A percentile compares a stretch with the other conserved stretches of the same genome.
Evolutionary conservation across 495 filamentous ascomycete genomes (phyloP).

Genomic region (Penicillium roqueforti): DNA sequence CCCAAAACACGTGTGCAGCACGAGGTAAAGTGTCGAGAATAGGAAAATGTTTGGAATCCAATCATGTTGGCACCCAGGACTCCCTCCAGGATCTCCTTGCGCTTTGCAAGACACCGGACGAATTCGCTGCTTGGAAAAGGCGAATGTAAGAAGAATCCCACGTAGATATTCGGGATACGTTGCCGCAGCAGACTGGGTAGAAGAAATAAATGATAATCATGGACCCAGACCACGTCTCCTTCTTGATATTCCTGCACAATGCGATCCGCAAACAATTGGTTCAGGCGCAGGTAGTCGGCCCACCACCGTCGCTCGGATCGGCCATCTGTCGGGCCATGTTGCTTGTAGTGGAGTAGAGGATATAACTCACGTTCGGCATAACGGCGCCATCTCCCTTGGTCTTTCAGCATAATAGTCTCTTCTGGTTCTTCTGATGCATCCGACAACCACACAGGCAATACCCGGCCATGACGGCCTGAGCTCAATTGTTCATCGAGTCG

Average conservation of each 20-base stretch:
- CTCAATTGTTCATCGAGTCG: conserved; percentile 65
- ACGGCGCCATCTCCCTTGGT: conserved; percentile 76
- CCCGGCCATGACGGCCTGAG: conserved; percentile 62
- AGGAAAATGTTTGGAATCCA: conserved; percentile 89
- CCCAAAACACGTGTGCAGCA: conserved; percentile 85
- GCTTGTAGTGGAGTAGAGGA: conserved; percentile 88
- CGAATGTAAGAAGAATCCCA: conserved; percentile 87
- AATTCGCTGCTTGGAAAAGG: conserved; percentile 95
- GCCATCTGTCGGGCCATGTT: conserved; percentile 81
- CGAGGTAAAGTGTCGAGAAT: conserved; percentile 85
- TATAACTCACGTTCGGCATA: conserved; percentile 89
- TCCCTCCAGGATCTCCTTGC: conserved; percentile 84
- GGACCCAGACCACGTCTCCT: conserved; percentile 84
- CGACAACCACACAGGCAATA: conserved; percentile 79
- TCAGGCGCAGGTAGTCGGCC: conserved; percentile 84
- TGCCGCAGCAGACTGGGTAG: conserved; percentile 82
- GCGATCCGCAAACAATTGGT: conserved; percentile 79
- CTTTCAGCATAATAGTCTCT: conserved; percentile 63
- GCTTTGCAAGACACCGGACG: conserved; percentile 73
- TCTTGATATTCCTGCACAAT: conserved; percentile 82
- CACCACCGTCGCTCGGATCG: conserved; percentile 74
- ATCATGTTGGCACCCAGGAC: conserved; percentile 86
- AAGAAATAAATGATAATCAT: conserved; percentile 87
- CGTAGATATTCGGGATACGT: conserved; percentile 74
- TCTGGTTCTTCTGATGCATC: conserved; percentile 62